Conservation (phyloP, 495 filamentous ascomycete species). For the Tuber brumale region DNA sequence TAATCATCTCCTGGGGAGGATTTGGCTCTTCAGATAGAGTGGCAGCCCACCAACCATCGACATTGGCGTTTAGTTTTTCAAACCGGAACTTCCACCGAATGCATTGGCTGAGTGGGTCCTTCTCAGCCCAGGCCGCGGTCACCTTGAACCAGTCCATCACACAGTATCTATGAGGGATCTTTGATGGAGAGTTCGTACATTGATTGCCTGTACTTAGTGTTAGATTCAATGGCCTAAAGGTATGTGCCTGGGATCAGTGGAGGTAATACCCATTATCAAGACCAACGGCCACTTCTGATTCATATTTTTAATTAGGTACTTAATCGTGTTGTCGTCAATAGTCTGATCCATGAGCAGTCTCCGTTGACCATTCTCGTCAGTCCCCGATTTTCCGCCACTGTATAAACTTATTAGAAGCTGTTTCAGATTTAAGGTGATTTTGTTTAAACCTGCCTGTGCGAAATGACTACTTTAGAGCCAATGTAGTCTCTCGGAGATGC, state of each 20-base stretch:
- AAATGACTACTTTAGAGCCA: slow-evolving; percentile 60
- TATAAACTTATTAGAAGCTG: slow-evolving; percentile 21
- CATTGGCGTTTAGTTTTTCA: slow-evolving; percentile 58
- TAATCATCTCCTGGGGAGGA: slow-evolving; percentile 44
- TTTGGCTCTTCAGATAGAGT: slow-evolving; percentile 34
- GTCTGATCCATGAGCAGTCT: slow-evolving; percentile 47
- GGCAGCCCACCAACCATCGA: slow-evolving; percentile 64
- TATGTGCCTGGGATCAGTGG: background rate
- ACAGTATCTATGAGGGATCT: slow-evolving; percentile 58
- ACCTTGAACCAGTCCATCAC: slow-evolving; percentile 69
- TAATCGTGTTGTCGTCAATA: slow-evolving; percentile 37
- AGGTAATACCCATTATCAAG: slow-evolving; percentile 54
- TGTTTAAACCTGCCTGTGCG: slow-evolving; percentile 53
- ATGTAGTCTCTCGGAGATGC: slow-evolving; percentile 54
- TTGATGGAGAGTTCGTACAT: slow-evolving; percentile 47
- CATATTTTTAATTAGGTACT: slow-evolving; percentile 45
- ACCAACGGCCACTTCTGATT: slow-evolving; percentile 47
- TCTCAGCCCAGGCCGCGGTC: slow-evolving; percentile 68
- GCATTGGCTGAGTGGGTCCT: slow-evolving; percentile 41
- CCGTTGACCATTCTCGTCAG: slow-evolving; percentile 46
- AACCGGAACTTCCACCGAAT: slow-evolving; percentile 56
- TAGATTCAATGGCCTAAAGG: background rate
- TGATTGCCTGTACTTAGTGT: slow-evolving; percentile 24
- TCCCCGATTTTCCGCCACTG: slow-evolving; percentile 51
- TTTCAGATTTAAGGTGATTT: background rate